phyloP scores from a whole-genome alignment of 306 rosid species.

The Amphicarpaea edgeworthii region DNA sequence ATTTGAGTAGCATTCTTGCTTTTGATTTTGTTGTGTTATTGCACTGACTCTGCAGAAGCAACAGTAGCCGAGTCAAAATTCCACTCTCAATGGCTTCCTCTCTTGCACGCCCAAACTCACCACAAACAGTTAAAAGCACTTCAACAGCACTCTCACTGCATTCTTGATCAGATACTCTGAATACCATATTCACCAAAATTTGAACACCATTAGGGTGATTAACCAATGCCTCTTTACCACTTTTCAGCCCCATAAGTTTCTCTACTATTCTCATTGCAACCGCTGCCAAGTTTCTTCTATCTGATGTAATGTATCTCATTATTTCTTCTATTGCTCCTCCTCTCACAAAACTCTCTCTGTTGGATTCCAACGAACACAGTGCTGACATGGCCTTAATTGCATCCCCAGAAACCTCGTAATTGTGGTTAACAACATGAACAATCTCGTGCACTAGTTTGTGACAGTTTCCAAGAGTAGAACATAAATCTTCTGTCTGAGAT shows the following conservation, averaged over 20 bases:
- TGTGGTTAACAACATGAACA: slow-evolving; percentile 41
- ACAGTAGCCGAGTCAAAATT: slow-evolving; percentile 65
- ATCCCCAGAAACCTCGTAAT: slow-evolving; percentile 59
- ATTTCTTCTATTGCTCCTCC: slow-evolving; percentile 68
- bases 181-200: slow-evolving; percentile 68
- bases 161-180: slow-evolving; percentile 70
- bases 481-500: slow-evolving; percentile 54
- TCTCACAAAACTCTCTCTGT: slow-evolving; percentile 56
- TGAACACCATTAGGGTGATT: slow-evolving; percentile 55
- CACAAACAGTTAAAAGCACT: slow-evolving; percentile 59
- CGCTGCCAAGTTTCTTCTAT: slow-evolving; percentile 49
- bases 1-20: slow-evolving; percentile 79
- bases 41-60: slow-evolving; percentile 87
- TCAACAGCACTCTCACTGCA: slow-evolving; percentile 79
- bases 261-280: slow-evolving; percentile 61
- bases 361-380: slow-evolving; percentile 54
- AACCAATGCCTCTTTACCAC: slow-evolving; percentile 63
- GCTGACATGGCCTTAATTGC: slow-evolving; percentile 68
- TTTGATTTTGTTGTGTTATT: slow-evolving; percentile 66
- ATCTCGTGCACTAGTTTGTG: slow-evolving; percentile 55
- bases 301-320: slow-evolving; percentile 55
- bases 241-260: slow-evolving; percentile 63
- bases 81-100: slow-evolving; percentile 75
- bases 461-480: slow-evolving; percentile 54
- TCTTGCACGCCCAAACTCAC: slow-evolving; percentile 58